Percentiles rank a stretch among this genome's conserved stretches.
Conservation (phyloP, 257 asterid species). For the Verbascum thapsus region DNA sequence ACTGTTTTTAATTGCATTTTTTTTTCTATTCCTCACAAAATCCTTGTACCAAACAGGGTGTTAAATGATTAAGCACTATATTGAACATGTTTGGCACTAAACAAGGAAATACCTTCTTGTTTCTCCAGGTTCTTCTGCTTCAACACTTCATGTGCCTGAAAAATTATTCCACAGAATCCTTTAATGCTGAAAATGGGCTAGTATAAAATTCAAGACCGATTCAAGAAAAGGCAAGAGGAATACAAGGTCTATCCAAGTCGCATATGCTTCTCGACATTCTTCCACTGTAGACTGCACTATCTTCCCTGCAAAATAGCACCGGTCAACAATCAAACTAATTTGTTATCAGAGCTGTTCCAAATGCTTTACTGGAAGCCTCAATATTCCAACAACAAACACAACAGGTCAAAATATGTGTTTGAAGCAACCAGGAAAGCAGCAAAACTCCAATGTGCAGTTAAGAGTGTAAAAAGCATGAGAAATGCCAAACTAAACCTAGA, state of each 20-base stretch:
- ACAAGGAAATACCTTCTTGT: conserved; percentile 60
- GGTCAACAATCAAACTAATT: conserved; percentile 24
- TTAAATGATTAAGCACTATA: too few species aligned
- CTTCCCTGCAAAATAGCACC: conserved; percentile 72
- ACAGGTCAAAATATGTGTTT: not conserved
- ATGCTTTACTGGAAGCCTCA: conserved; percentile 17
- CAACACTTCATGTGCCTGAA: conserved; percentile 84
- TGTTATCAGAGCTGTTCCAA: conserved; percentile 6
- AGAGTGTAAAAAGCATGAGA: not conserved
- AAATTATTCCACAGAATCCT: conserved; percentile 32
- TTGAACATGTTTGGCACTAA: conserved; percentile 24
- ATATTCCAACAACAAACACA: not conserved
- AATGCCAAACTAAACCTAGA: not conserved
- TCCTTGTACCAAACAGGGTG: too few species aligned
- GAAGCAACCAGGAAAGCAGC: not conserved
- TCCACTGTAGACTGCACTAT: conserved; percentile 92
- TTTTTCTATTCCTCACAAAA: too few species aligned
- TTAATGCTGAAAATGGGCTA: conserved; percentile 19
- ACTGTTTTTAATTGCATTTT: too few species aligned
- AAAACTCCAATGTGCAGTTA: conserved; percentile 10
- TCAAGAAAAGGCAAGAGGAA: conserved; percentile 22
- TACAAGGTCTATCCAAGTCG: conserved; percentile 80
- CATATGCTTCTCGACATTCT: conserved; percentile 87
- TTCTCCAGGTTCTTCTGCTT: conserved; percentile 73
- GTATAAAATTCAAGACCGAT: conserved; percentile 1